Base-by-base conservation (phyloP, 73 alveolate genomes). In the Tetrahymena thermophila region DNA sequence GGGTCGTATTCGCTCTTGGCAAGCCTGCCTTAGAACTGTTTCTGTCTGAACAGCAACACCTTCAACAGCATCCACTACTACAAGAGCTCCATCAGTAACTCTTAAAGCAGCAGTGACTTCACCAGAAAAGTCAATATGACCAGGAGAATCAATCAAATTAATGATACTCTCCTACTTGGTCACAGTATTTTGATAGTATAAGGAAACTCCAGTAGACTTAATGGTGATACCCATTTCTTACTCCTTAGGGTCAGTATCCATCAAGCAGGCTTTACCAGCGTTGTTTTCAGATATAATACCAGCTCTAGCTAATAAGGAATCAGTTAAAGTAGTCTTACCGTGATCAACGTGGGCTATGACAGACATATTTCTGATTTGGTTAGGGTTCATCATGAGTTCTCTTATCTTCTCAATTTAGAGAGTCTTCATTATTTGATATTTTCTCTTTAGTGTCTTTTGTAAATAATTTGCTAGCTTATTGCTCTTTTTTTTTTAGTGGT, bases 61-160 rank as follows among this genome's bases (percentile, higher is more conserved):
- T 37, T 37, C 42, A 37, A 37, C 42, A 6, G 42, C 42, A 37
- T 37, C 42, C 42, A 37, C 42, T 37, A 37, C 42, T 4, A 37
- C 42, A 37, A 37, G 42, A 37, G 42, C 42, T 37, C 42, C 42
- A 6, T 37, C 42, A 37, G 42, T 37, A 37, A 37, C 42, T 37
- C 42, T 37, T 37, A 37, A 37, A 6, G 42, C 42, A 37, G 42
- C 42, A 37, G 35, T 38, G 37, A 98, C 99, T 98, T 99, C 99
- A 83, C 98, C 96, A 14, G 99, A 98, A 96, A 99, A 99, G 96
- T 99, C 99, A 93, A 99, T 99, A 94, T 99, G 99, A 28, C 99
- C 99, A 19, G 99, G 99, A 17, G 99, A 98, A 96, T 99, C 99
- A 93, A 99, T 98, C 94, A 99, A 94, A 97, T 99, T 99, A 94